Percentiles rank a stretch among this genome's conserved stretches.
Conservation (phyloP, 257 asterid species). For the Jasminum sambac region DNA sequence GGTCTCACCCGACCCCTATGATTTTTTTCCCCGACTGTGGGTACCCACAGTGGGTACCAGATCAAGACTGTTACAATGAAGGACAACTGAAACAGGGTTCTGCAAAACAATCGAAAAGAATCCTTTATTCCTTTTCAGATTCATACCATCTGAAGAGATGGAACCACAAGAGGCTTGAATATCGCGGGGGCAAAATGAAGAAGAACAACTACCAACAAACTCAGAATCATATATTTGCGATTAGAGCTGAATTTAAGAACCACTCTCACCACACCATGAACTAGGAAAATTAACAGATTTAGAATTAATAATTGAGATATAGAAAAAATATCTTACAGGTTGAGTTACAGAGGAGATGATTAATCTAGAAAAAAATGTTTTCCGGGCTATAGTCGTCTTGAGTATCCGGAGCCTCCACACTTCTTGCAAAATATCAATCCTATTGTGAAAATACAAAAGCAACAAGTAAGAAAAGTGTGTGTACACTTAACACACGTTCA, state of each 20-base stretch:
- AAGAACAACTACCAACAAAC: too few relatives aligned
- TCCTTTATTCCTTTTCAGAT: not conserved
- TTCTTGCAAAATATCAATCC: conserved; percentile 92
- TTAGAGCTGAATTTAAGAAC: not conserved
- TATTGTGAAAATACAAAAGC: conserved; percentile 25
- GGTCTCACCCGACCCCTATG: too few relatives aligned
- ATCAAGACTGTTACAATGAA: too few relatives aligned
- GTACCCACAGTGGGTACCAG: too few relatives aligned
- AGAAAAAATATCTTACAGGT: conserved; percentile 26
- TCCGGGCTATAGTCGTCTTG: conserved; percentile 57
- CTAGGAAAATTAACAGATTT: conserved; percentile 5
- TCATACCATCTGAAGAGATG: not conserved
- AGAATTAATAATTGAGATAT: conserved; percentile 30
- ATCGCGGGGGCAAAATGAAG: not conserved
- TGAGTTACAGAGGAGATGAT: conserved; percentile 13
- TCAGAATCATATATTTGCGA: not conserved
- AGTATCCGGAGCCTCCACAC: conserved; percentile 93
- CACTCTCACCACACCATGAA: not conserved
- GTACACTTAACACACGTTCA: not conserved
- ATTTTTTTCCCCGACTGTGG: too few relatives aligned
- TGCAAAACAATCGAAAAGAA: not conserved
- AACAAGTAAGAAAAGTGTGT: not conserved
- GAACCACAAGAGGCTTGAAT: not conserved
- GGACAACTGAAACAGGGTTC: not conserved
- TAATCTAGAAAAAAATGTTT: conserved; percentile 8